Conservation (phyloP, 352 stramenopile species). For the Globisporangium echinulatum region DNA sequence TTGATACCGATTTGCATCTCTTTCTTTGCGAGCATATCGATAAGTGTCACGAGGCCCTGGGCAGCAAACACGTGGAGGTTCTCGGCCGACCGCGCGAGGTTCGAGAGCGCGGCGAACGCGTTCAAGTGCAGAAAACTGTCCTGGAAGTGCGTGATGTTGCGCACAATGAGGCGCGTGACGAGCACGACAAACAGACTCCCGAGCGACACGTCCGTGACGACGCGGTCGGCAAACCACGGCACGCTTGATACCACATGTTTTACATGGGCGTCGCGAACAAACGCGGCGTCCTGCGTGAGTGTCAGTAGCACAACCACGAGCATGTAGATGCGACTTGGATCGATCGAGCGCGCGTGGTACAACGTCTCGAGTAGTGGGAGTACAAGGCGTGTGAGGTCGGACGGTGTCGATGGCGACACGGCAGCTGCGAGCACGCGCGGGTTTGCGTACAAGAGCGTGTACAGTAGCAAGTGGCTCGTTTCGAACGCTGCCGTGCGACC, state of each 20-base stretch:
- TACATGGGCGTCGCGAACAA: slow-evolving; percentile 58
- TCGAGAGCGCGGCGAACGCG: slow-evolving; percentile 64
- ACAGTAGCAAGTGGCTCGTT: slow-evolving; percentile 61
- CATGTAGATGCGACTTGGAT: slow-evolving; percentile 66
- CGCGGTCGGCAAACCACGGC: slow-evolving; percentile 72
- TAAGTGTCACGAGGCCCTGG: slow-evolving; percentile 56
- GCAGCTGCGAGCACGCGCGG: slow-evolving; percentile 42
- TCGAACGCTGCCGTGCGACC: slow-evolving; percentile 57
- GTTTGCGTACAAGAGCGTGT: slow-evolving; percentile 68
- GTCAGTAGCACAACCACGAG: slow-evolving; percentile 64
- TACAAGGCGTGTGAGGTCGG: slow-evolving; percentile 5
- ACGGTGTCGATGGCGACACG: slow-evolving; percentile 15
- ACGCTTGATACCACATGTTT: slow-evolving; percentile 54
- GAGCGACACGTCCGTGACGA: slow-evolving; percentile 69
- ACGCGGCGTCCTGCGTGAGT: slow-evolving; percentile 52
- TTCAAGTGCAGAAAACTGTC: slow-evolving; percentile 78
- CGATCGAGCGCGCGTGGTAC: slow-evolving; percentile 56
- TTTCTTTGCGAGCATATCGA: slow-evolving; percentile 76
- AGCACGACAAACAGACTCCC: slow-evolving; percentile 75
- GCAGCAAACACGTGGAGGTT: slow-evolving; percentile 70
- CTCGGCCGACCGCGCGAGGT: slow-evolving; percentile 62
- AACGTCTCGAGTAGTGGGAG: slow-evolving; percentile 67
- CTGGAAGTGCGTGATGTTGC: slow-evolving; percentile 77
- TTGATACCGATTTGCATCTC: slow-evolving; percentile 48
- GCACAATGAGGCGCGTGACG: slow-evolving; percentile 65